Conservation (phyloP, 306 rosid species). For the Cicer cuneatum region DNA sequence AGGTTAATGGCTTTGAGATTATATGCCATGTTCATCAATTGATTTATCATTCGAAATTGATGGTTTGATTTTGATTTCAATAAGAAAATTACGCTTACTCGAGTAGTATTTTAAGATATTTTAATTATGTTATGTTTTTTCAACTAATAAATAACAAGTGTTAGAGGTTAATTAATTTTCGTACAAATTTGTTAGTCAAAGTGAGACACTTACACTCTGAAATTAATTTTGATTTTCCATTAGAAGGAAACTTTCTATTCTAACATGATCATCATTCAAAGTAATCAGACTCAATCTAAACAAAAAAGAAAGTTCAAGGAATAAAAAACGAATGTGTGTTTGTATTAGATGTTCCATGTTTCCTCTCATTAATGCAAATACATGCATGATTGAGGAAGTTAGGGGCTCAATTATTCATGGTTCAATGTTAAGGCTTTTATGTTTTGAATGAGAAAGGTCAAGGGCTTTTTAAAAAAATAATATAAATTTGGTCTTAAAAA, state of each 20-base stretch:
- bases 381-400: constrained; percentile 13
- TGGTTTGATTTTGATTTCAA: constrained; percentile 1
- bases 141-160: no score
- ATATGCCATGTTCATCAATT: constrained; percentile 32
- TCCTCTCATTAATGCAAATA: constrained; percentile 15
- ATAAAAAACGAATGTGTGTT: background rate
- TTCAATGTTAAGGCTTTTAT: background rate
- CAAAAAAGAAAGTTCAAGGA: background rate
- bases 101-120: no score
- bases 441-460: background rate
- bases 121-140: no score
- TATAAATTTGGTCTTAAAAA: background rate
- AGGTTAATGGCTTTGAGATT: constrained; percentile 41
- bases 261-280: background rate
- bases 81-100: no score
- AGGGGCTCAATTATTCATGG: background rate
- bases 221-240: background rate
- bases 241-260: background rate
- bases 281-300: background rate
- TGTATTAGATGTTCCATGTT: constrained; percentile 8
- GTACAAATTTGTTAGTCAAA: background rate
- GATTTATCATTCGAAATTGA: constrained; percentile 42
- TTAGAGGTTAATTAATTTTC: no score
- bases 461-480: background rate
- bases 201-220: background rate